Evolutionary conservation across 345 rosid genomes (phyloP).

Genomic region (Sonneratia alba): DNA sequence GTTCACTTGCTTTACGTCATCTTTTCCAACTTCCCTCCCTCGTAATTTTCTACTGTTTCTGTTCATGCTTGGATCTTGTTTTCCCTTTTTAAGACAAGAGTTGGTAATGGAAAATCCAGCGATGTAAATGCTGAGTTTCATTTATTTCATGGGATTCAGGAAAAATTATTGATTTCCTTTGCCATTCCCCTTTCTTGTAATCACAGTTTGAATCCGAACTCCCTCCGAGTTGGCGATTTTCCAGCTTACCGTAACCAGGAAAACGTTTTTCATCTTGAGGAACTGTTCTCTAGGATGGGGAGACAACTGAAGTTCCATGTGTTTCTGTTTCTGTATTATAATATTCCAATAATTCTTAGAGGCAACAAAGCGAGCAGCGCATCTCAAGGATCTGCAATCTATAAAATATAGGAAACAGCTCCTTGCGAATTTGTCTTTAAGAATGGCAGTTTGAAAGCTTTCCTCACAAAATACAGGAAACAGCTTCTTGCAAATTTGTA

Average conservation of each 20-base stretch:
- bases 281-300: background rate
- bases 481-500: no score
- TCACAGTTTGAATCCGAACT: background rate
- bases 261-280: background rate
- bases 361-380: background rate
- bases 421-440: background rate
- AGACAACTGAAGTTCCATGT: background rate
- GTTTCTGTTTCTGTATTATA: no score
- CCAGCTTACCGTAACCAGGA: background rate
- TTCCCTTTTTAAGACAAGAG: background rate
- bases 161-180: slow-evolving; percentile 1
- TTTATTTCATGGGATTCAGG: background rate
- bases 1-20: background rate
- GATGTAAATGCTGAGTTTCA: slow-evolving; percentile 6
- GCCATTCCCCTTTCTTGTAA: background rate
- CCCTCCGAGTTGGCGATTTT: slow-evolving; percentile 8
- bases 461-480: background rate
- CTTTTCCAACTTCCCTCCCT: background rate
- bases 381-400: background rate
- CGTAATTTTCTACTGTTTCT: background rate
- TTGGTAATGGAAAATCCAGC: slow-evolving; percentile 1
- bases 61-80: background rate
- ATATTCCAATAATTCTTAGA: background rate
- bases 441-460: background rate
- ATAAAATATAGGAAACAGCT: background rate